Evolutionary conservation across 2,329 filamentous ascomycete species (phyloP), one percentile per base, ranked within the genome.

Genomic region (Penicillium sp.): DNA sequence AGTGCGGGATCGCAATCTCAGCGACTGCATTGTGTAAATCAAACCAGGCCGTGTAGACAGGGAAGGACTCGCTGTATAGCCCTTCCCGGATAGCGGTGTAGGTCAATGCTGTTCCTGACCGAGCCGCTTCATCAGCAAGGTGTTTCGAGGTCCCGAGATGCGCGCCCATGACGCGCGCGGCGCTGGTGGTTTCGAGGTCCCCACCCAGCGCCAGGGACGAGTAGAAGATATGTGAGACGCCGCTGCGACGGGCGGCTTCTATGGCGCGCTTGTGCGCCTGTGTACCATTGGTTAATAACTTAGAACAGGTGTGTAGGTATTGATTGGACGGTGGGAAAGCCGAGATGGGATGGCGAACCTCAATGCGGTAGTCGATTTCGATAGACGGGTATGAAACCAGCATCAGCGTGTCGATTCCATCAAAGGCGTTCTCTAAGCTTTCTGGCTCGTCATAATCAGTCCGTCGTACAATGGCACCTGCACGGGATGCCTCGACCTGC

Each of bases 221-320:
- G 75, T 88, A 88, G 71, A 84, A 83, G n/a, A 88, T 79, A 66
- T 84, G 81, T 57, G 73, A 73, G 3, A 88, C 83, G n/a, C 83
- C 83, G 1, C 80, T 82, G 31, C 13, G 7, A 6, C 31, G 31
- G 8, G 31, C 31, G 31, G 31, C 31, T 3, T 3, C 7, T 35
- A 35, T 35, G 31, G 31, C 31, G 31, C 8, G 8, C 13, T 35
- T 35, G 6, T 35, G 31, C 7, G 31, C 31, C 31, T 35, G 31
- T 3, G 7, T 35, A 7, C 3, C 31, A 26, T 26, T 26, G 5
- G 23, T 26, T 26, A 3, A 5, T 26, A 26, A 26, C 23, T 26
- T 26, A 26, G 23, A 5, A 26, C 23, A 26, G 23, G 23, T 3
- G 23, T 26, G 5, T 26, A 26, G 3, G 5, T 26, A 5, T 26